phyloP scores from a whole-genome alignment of 2,329 filamentous ascomycete species.

The Ophiostoma tasmaniense region DNA sequence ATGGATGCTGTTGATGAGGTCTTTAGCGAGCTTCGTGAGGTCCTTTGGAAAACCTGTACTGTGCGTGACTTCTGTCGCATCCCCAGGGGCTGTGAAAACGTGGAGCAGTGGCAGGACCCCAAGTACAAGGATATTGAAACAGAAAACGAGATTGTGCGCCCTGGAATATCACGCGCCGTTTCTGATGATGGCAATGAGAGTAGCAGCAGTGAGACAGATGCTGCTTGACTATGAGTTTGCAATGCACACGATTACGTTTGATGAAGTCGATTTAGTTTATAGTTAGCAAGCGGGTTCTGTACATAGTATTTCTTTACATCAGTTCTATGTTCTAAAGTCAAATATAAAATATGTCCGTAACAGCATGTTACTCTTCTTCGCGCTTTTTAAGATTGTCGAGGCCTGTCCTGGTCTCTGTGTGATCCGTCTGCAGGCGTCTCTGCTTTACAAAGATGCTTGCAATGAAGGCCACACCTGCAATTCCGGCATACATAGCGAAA shows the following conservation, averaged over 20 bases:
- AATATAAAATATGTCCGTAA: not conserved
- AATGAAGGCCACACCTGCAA: slow-evolving; percentile 10
- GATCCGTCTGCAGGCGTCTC: slow-evolving; percentile 12
- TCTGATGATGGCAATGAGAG: not conserved
- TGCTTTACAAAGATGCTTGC: slow-evolving; percentile 14
- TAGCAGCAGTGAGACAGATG: slow-evolving; percentile 11
- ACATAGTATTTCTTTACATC: not conserved
- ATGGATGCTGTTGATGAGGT: slow-evolving; percentile 81
- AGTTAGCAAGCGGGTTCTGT: not conserved
- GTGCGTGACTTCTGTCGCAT: slow-evolving; percentile 48
- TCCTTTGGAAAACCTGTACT: slow-evolving; percentile 69
- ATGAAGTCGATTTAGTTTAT: not conserved
- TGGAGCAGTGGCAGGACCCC: slow-evolving; percentile 31
- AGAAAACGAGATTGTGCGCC: not conserved
- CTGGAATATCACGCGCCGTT: not conserved
- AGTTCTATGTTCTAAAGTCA: no score
- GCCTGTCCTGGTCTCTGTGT: slow-evolving; percentile 15
- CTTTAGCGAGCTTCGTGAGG: slow-evolving; percentile 68
- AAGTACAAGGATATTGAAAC: not conserved
- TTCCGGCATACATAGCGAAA: slow-evolving; percentile 14
- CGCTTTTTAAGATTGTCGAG: slow-evolving; percentile 8
- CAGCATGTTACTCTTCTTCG: not conserved
- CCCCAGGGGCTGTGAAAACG: slow-evolving; percentile 54
- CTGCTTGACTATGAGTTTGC: not conserved
- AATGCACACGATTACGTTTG: not conserved